phyloP scores from a whole-genome alignment of 208 protist genomes.

The Leptomonas seymouri region DNA sequence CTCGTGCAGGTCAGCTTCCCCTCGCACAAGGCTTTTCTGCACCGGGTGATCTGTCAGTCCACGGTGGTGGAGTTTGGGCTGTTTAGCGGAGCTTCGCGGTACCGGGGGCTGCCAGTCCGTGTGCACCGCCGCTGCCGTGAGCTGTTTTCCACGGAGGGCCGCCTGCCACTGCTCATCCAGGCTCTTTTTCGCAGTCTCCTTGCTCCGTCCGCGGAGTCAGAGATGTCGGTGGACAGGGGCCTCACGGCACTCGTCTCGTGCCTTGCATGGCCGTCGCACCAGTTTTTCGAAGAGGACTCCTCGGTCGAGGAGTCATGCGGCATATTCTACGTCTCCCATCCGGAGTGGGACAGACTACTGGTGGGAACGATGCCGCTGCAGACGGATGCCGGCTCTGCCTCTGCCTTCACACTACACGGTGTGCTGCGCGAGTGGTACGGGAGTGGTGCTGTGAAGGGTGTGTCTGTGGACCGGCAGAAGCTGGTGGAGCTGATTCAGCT shows the following conservation, averaged over 20 bases:
- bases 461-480: constrained; percentile 30
- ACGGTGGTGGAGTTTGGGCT: constrained; percentile 81
- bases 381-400: neutral
- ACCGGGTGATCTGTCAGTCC: constrained; percentile 36
- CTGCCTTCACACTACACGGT: constrained; percentile 27
- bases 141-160: constrained; percentile 39
- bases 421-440: constrained; percentile 36
- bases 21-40: constrained; percentile 15
- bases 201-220: constrained; percentile 15
- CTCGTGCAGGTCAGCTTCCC: constrained; percentile 13
- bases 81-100: constrained; percentile 51
- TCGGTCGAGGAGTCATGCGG: constrained; percentile 47
- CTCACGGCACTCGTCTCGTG: constrained; percentile 42
- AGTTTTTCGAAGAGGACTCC: constrained; percentile 81
- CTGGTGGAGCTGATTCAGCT: constrained; percentile 48
- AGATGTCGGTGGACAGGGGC: constrained; percentile 34
- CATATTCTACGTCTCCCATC: constrained; percentile 49
- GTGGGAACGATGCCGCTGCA: constrained; percentile 23
- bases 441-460: constrained; percentile 15
- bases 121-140: constrained; percentile 57
- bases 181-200: constrained; percentile 34
- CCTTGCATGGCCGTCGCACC: constrained; percentile 76
- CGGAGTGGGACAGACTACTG: constrained; percentile 61
- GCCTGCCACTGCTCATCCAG: constrained; percentile 43
- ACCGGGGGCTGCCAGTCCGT: constrained; percentile 59